Conservation (phyloP, 495 filamentous ascomycete species). For the Ramalina intermedia region DNA sequence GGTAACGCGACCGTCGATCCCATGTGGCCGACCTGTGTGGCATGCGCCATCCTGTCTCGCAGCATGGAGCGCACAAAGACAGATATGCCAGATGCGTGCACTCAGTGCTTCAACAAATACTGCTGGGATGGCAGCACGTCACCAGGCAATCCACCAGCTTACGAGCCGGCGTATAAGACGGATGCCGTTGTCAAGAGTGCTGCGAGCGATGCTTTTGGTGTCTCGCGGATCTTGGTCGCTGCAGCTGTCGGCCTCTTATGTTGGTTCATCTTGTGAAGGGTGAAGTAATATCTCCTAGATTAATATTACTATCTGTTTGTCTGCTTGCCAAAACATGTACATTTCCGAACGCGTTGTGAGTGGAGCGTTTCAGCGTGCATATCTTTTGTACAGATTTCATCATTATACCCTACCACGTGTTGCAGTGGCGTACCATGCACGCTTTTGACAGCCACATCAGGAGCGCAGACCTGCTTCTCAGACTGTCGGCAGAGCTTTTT, state of each 20-base stretch:
- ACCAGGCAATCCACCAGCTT: constrained; percentile 19
- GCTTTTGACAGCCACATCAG: too few species aligned
- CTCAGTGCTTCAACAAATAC: constrained; percentile 59
- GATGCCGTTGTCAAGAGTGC: constrained; percentile 8
- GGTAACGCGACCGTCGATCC: constrained; percentile 61
- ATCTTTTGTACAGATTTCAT: too few species aligned
- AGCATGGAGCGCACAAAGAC: constrained; percentile 54
- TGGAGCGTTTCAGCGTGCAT: too few species aligned
- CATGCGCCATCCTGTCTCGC: constrained; percentile 73
- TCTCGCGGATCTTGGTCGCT: background rate
- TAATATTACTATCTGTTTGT: too few species aligned
- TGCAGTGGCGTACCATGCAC: too few species aligned
- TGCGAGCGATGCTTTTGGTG: background rate
- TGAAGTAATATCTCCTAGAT: too few species aligned
- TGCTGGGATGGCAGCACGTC: constrained; percentile 75
- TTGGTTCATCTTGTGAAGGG: too few species aligned
- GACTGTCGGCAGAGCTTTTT: too few species aligned
- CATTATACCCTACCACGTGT: too few species aligned
- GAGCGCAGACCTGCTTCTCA: too few species aligned
- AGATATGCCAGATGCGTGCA: constrained; percentile 50
- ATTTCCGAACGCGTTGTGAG: too few species aligned
- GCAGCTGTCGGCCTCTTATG: background rate
- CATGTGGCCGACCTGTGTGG: constrained; percentile 67
- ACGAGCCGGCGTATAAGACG: constrained; percentile 19
- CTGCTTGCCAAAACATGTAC: too few species aligned